These are phyloP conservation scores for Colletotrichum salicis DNA, from an alignment of 2,329 filamentous ascomycete genomes.

Conservation along the genomic window DNA sequence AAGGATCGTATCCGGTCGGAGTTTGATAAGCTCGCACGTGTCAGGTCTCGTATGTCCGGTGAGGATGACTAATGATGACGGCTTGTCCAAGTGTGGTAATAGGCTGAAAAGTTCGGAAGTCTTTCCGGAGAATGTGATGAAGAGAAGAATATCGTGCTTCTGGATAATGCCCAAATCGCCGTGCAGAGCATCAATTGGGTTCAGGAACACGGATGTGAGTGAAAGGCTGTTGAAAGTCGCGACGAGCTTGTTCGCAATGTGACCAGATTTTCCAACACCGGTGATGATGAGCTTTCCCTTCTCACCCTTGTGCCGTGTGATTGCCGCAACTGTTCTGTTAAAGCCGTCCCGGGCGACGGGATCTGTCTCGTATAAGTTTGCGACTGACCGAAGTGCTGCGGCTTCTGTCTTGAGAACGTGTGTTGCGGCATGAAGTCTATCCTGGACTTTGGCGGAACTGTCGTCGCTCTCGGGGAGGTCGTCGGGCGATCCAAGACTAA, in stretches of 20 bases:
- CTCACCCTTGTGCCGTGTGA: slow-evolving; percentile 69
- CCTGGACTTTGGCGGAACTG: slow-evolving; percentile 36
- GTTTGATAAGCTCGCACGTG: slow-evolving; percentile 75
- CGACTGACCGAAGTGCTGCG: slow-evolving; percentile 78
- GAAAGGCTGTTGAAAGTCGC: slow-evolving; percentile 93
- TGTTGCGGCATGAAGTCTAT: slow-evolving; percentile 71
- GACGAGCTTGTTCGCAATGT: slow-evolving; percentile 88
- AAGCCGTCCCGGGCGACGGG: slow-evolving; percentile 75
- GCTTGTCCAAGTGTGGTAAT: slow-evolving; percentile 77
- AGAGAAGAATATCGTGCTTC: slow-evolving; percentile 79
- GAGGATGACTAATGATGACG: slow-evolving; percentile 78
- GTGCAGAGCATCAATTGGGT: slow-evolving; percentile 91
- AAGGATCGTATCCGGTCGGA: slow-evolving; percentile 74
- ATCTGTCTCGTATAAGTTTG: slow-evolving; percentile 79
- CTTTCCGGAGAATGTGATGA: slow-evolving; percentile 91
- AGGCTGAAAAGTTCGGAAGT: slow-evolving; percentile 84
- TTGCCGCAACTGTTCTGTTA: slow-evolving; percentile 74
- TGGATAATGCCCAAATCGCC: slow-evolving; percentile 88
- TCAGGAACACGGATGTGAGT: slow-evolving; percentile 82
- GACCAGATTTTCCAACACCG: slow-evolving; percentile 92
- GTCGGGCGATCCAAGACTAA: slow-evolving; percentile 32
- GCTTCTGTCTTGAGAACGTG: slow-evolving; percentile 91
- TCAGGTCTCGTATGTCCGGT: slow-evolving; percentile 76
- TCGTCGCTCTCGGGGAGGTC: slow-evolving; percentile 39
- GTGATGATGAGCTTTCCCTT: slow-evolving; percentile 83